Evolutionary conservation across 2,329 filamentous ascomycete species (phyloP), one percentile per base, ranked within the genome.

Genomic region (Botrytis squamosa): DNA sequence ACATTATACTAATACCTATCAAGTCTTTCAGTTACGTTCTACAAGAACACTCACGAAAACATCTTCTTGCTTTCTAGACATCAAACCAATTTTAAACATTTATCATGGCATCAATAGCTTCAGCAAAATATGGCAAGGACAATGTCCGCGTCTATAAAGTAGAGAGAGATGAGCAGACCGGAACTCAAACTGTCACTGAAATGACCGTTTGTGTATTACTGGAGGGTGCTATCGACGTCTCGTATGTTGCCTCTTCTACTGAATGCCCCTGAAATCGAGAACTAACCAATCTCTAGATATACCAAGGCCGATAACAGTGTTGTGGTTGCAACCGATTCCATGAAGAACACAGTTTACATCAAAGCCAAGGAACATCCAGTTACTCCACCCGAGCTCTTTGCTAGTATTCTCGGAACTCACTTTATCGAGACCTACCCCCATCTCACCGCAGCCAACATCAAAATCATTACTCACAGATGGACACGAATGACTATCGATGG

Each of bases 111-210:
- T 82, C 83, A 78, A 83, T 91, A 75, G 85, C 88, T 75, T 85
- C 88, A 80, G 92, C 93, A 79, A 90, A 91, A 82, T 95, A 95
- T 83, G 93, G 93, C 85, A 95, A 99, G 90, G 96, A 98, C 89
- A 98, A 99, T 86, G 92, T 99, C 88, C 95, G 96, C 81, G 90
- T 99, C 80, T 97, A 92, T 90, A 99, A 99, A 85, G 94, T 98
- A 80, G 88, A 97, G 81, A 90, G 90, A 80, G 90, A 98, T 83
- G 86, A 90, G 81, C 86, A 90, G 80, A 92, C 92, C 29, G 92
- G 92, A 73, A 86, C 90, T 36, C 95, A 99, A 84, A 92, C 91
- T 12, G 93, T 98, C 78, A 92, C 92, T 60, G 96, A 99, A 84
- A 97, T 97, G 92, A 98, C 94, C 59, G 93, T 99, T 79, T 93